Evolutionary conservation across 495 filamentous ascomycete species (phyloP), one percentile per base, ranked within the genome.

Genomic region (Staphylotrichum longicolle): DNA sequence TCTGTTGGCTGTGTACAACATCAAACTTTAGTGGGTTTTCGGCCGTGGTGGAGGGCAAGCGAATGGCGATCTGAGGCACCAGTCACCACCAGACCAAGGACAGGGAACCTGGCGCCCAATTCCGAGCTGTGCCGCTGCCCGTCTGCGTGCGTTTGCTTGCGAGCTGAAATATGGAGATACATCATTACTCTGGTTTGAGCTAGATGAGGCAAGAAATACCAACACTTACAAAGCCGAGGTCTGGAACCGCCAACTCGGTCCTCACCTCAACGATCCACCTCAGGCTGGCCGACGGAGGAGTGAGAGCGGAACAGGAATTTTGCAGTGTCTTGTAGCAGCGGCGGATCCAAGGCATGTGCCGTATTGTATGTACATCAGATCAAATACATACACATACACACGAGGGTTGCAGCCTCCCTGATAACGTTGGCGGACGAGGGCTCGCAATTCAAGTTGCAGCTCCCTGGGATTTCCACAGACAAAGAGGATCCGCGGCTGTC

Each of bases 31-130:
- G 20, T 42, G 52, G 39, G 10, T 9, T 54, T 37, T 39, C 20
- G 52, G 52, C 50, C 50, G 33, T 5, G 54, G 35, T 56, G 27
- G 40, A 33, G 54, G 42, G 54, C 33, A 57, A 48, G 42, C 42
- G 54, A 39, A 11, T 27, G 53, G 41, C 30, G 53, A 56, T 56
- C 30, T 27, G 30, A 35, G 30, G 53, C 32, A 49, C 35, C 34
- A 35, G 30, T 40, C 32, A 49, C 35, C 34, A 15, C 20, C 20
- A 27, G 20, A 27, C 20, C 20, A 27, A 27, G 32, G 15, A 35
- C 3, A 27, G 56, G 32, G 56, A 33, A 15, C 33, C 39, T 27
- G 30, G 32, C 20, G 9, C 44, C 44, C 34, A 41, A 49, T 30
- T 57, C 34, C 20, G 55, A 10, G 4, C 47, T 51, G 47, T 42